These are phyloP conservation scores for Anacardium occidentale DNA, from an alignment of 345 rosid species.

Conservation along the genomic window DNA sequence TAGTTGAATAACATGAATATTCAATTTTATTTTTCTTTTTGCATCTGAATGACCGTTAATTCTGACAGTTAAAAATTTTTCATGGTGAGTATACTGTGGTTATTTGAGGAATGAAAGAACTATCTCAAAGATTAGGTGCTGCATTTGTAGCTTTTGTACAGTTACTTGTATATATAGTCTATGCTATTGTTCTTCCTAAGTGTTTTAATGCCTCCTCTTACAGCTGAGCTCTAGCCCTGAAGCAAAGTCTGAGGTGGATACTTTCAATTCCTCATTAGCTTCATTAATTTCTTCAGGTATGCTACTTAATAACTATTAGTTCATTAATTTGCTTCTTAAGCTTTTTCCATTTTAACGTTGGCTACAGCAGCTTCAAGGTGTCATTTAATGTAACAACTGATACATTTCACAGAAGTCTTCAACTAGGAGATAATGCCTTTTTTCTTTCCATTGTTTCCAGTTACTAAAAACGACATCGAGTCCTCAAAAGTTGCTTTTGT, in stretches of 20 bases:
- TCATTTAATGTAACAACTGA: background rate
- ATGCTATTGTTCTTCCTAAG: conserved; percentile 14
- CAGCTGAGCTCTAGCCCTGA: conserved; percentile 75
- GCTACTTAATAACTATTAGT: background rate
- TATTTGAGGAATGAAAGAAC: background rate
- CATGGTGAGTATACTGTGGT: background rate
- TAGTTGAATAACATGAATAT: background rate
- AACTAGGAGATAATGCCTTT: background rate
- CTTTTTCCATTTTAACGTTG: no score
- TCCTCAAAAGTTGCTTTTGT: conserved; percentile 78
- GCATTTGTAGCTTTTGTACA: background rate
- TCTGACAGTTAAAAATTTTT: background rate
- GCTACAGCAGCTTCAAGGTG: background rate
- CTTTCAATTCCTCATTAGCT: conserved; percentile 75
- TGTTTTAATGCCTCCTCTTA: conserved; percentile 13
- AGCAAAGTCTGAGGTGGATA: conserved; percentile 63
- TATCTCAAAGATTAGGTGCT: background rate
- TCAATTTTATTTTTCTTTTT: background rate
- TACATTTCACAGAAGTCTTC: background rate
- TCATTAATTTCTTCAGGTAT: conserved; percentile 79
- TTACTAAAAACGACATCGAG: conserved; percentile 60
- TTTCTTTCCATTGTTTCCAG: conserved; percentile 36
- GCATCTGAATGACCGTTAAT: background rate
- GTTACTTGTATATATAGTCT: background rate
- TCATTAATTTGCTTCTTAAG: background rate